Evolutionary conservation across 495 filamentous ascomycete genomes (phyloP).

Genomic region (Penicillium nucicola): DNA sequence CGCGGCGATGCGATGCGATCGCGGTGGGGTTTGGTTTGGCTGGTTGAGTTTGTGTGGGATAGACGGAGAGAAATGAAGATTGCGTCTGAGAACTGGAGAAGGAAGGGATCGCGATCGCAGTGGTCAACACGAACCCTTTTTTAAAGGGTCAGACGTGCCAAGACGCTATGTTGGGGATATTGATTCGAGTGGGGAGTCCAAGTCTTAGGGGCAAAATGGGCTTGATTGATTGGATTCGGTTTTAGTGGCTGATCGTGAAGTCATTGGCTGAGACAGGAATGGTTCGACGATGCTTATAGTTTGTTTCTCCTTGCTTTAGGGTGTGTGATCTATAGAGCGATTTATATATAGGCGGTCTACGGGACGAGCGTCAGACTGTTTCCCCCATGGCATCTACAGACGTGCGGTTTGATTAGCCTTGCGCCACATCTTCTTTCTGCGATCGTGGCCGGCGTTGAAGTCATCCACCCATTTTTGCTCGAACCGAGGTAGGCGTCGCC

Average conservation of each 20-base stretch:
- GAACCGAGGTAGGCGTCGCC: conserved; percentile 45
- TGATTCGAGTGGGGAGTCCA: conserved; percentile 5
- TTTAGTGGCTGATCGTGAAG: background rate
- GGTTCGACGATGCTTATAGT: background rate
- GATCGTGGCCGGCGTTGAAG: conserved; percentile 47
- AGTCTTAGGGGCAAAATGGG: background rate
- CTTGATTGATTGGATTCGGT: background rate
- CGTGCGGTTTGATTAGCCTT: conserved; percentile 31
- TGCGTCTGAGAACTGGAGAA: too few species aligned
- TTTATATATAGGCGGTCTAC: background rate
- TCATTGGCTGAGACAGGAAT: background rate
- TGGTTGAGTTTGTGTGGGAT: too few species aligned
- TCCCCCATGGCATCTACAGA: conserved; percentile 10
- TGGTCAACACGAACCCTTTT: too few species aligned
- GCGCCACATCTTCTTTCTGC: conserved; percentile 50
- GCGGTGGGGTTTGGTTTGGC: too few species aligned
- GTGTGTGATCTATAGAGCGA: too few species aligned
- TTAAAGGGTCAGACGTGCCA: background rate
- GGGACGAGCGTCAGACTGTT: too few species aligned
- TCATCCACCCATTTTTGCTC: conserved; percentile 44
- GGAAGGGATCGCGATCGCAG: too few species aligned
- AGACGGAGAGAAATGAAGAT: too few species aligned
- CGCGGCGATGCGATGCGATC: background rate
- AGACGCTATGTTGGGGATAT: conserved; percentile 3
- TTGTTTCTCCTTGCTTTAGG: background rate